Conservation (phyloP, 495 filamentous ascomycete genomes). For the Pyronema omphalodes region DNA sequence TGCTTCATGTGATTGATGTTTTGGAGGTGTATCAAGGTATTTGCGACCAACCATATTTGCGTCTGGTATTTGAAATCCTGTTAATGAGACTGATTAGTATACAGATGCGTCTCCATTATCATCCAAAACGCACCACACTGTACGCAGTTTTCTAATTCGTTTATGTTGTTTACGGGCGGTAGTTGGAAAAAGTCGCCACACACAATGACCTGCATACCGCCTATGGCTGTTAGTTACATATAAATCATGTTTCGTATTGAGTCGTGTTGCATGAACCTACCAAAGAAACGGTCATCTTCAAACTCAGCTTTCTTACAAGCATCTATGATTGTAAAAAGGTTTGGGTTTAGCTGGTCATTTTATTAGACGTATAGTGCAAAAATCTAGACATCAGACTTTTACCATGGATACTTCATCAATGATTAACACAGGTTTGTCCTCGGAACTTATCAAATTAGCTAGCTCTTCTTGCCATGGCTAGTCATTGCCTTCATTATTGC, state of each 20-base stretch:
- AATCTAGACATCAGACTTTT: background rate
- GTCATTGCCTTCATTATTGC: too few species aligned
- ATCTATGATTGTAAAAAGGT: slow-evolving; percentile 20
- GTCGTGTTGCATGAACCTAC: background rate
- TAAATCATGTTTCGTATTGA: background rate
- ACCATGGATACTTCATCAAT: slow-evolving; percentile 25
- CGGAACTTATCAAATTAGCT: background rate
- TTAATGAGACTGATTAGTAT: background rate
- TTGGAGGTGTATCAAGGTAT: background rate
- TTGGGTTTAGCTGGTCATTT: slow-evolving; percentile 11
- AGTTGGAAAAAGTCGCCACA: slow-evolving; percentile 25
- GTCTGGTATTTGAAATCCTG: too few species aligned
- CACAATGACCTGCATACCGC: slow-evolving; percentile 18
- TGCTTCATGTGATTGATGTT: background rate
- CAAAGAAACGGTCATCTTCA: slow-evolving; percentile 11
- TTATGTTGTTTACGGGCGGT: slow-evolving; percentile 10
- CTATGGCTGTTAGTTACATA: slow-evolving; percentile 1
- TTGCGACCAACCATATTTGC: background rate
- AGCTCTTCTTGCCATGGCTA: slow-evolving; percentile 12
- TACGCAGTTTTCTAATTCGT: background rate
- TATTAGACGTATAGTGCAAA: background rate
- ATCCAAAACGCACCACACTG: background rate
- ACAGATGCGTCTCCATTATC: background rate
- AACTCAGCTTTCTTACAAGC: slow-evolving; percentile 7
- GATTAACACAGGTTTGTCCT: slow-evolving; percentile 20